Evolutionary conservation across 306 rosid species (phyloP).

Genomic region (Pterocarpus santalinus): DNA sequence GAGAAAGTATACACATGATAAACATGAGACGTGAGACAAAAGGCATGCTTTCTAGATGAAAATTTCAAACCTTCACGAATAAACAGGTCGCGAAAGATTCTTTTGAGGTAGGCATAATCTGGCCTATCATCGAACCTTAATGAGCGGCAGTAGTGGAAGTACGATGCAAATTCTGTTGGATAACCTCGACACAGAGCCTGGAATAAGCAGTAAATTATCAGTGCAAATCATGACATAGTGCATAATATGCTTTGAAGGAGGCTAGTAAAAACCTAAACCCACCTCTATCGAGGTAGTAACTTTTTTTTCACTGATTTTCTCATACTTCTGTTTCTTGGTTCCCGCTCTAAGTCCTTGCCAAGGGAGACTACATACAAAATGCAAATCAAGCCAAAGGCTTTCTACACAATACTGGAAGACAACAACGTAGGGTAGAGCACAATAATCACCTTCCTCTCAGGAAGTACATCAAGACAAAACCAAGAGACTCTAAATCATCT

Average conservation of each 20-base stretch:
- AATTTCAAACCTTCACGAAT: constrained; percentile 78
- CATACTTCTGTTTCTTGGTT: constrained; percentile 86
- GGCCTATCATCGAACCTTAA: constrained; percentile 89
- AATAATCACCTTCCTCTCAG: constrained; percentile 85
- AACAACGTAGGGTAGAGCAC: constrained; percentile 21
- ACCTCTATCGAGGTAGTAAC: constrained; percentile 90
- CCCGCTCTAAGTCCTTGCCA: constrained; percentile 97
- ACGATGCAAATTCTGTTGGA: constrained; percentile 89
- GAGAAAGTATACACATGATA: not conserved
- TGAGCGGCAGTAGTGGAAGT: constrained; percentile 91
- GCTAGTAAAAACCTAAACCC: constrained; percentile 15
- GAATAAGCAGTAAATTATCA: constrained; percentile 47
- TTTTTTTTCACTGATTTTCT: constrained; percentile 87
- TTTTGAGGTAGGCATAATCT: constrained; percentile 89
- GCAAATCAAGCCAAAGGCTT: constrained; percentile 31
- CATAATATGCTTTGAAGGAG: not conserved
- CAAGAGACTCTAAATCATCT: constrained; percentile 94
- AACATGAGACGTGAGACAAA: not conserved
- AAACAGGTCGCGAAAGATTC: constrained; percentile 87
- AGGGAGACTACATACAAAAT: constrained; percentile 72
- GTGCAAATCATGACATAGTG: not conserved
- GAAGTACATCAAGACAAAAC: constrained; percentile 88
- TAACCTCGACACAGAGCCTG: constrained; percentile 90
- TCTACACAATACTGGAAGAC: constrained; percentile 37
- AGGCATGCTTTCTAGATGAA: constrained; percentile 13